phyloP scores from a whole-genome alignment of 805 yeast genomes.

The Wickerhamiella alocasiicola region DNA sequence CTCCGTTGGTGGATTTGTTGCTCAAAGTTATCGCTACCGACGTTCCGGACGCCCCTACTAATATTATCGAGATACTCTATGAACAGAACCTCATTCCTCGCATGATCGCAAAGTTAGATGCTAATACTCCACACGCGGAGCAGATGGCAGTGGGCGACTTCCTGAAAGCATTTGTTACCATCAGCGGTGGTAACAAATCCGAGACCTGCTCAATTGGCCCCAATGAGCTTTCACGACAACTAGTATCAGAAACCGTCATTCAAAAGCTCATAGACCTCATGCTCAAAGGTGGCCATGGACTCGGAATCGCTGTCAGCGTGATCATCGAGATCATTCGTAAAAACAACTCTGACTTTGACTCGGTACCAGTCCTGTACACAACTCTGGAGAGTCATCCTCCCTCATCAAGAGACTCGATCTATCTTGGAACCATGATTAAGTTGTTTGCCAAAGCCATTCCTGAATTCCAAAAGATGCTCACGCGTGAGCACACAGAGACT shows the following conservation, averaged over 20 bases:
- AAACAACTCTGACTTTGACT: constrained; percentile 91
- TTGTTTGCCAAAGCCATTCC: constrained; percentile 67
- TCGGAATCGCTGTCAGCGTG: constrained; percentile 89
- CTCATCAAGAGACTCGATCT: constrained; percentile 81
- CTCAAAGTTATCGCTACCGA: constrained; percentile 85
- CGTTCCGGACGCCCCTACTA: constrained; percentile 79
- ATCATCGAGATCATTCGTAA: constrained; percentile 89
- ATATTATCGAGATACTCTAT: constrained; percentile 64
- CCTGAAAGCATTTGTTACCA: constrained; percentile 82
- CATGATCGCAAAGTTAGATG: constrained; percentile 57
- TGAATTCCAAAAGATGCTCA: constrained; percentile 51
- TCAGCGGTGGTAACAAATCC: constrained; percentile 83
- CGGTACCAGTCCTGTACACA: constrained; percentile 69
- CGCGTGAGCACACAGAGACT: constrained; percentile 25
- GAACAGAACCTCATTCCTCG: constrained; percentile 62
- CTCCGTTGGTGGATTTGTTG: constrained; percentile 86
- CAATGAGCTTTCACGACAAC: constrained; percentile 80
- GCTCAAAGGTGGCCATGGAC: constrained; percentile 66
- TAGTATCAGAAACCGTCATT: constrained; percentile 65
- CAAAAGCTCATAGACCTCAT: constrained; percentile 59
- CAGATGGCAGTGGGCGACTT: constrained; percentile 96
- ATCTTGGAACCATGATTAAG: constrained; percentile 71
- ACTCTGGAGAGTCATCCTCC: constrained; percentile 88
- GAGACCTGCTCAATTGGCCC: constrained; percentile 93
- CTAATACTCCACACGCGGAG: constrained; percentile 51